phyloP scores from a whole-genome alignment of 192 early-diverging fungal species.

The Coemansia sp. region DNA sequence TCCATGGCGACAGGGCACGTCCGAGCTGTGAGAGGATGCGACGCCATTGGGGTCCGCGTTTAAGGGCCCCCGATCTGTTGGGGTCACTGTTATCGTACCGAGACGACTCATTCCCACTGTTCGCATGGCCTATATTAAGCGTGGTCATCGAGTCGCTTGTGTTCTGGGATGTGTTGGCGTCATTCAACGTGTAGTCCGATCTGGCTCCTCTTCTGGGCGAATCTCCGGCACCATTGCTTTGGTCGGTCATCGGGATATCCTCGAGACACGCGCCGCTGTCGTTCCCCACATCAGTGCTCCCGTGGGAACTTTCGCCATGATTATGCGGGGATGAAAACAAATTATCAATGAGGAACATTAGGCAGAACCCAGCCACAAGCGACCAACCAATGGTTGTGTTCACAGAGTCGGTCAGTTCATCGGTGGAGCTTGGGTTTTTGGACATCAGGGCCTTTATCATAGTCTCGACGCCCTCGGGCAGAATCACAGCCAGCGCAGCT shows the following conservation, averaged over 20 bases:
- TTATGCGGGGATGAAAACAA: constrained; percentile 25
- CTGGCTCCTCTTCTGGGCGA: background rate
- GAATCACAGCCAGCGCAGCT: constrained; percentile 86
- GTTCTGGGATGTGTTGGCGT: background rate
- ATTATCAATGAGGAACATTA: constrained; percentile 89
- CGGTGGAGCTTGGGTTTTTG: background rate
- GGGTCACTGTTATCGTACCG: constrained; percentile 25
- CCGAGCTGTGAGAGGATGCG: constrained; percentile 17
- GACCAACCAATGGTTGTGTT: constrained; percentile 69
- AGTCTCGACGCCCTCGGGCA: constrained; percentile 95
- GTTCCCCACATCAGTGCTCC: background rate
- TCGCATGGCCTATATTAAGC: constrained; percentile 10
- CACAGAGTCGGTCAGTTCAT: constrained; percentile 26
- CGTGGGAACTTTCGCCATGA: background rate
- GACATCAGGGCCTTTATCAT: constrained; percentile 57
- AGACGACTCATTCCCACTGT: constrained; percentile 17
- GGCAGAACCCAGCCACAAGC: constrained; percentile 76
- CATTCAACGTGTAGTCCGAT: constrained; percentile 32
- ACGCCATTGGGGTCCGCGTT: constrained; percentile 40
- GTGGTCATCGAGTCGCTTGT: constrained; percentile 2
- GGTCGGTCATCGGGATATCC: constrained; percentile 34
- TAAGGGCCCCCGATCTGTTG: constrained; percentile 13
- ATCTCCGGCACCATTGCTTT: background rate
- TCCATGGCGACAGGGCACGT: constrained; percentile 38
- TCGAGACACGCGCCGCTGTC: constrained; percentile 45